A percentile compares a stretch with the other conserved stretches of the same genome.
These are phyloP conservation scores for Filobasidium wieringae DNA, from an alignment of 768 basidiomycete species.

Conservation along the genomic window DNA sequence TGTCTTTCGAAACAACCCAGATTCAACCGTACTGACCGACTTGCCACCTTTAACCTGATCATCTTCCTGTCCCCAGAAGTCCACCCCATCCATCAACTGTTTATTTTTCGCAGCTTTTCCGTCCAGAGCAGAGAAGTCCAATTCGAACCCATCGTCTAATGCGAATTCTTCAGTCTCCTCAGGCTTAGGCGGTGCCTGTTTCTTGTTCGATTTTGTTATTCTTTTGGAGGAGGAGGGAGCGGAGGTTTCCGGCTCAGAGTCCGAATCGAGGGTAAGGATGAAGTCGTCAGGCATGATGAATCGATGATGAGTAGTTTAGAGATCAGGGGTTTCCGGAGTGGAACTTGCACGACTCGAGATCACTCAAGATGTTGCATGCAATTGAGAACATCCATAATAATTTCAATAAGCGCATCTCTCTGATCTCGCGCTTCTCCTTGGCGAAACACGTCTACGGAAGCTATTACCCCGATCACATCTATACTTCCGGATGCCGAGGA, in stretches of 20 bases:
- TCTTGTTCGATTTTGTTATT: conserved; percentile 20
- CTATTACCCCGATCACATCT: no score
- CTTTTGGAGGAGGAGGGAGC: conserved; percentile 7
- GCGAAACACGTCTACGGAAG: no score
- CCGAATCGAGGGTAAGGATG: conserved; percentile 54
- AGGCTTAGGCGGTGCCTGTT: conserved; percentile 25
- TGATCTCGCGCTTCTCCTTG: no score
- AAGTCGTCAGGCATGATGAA: conserved; percentile 46
- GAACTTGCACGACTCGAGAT: no score
- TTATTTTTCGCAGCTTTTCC: conserved; percentile 55
- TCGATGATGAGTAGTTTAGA: no score
- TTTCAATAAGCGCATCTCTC: no score
- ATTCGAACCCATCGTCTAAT: conserved; percentile 70
- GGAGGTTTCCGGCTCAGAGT: conserved; percentile 4
- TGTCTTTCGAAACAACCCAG: no score
- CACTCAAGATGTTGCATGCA: no score
- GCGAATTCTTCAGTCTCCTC: conserved; percentile 48
- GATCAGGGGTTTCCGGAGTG: no score
- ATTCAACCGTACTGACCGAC: conserved; percentile 8
- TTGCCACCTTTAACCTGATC: conserved; percentile 49
- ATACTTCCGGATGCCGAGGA: no score
- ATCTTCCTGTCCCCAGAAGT: conserved; percentile 49
- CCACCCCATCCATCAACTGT: conserved; percentile 40
- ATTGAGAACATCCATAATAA: no score
- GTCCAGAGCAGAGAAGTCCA: conserved; percentile 48